phyloP scores from a whole-genome alignment of 176 grass and related monocot genomes.

The Hordeum vulgare region DNA sequence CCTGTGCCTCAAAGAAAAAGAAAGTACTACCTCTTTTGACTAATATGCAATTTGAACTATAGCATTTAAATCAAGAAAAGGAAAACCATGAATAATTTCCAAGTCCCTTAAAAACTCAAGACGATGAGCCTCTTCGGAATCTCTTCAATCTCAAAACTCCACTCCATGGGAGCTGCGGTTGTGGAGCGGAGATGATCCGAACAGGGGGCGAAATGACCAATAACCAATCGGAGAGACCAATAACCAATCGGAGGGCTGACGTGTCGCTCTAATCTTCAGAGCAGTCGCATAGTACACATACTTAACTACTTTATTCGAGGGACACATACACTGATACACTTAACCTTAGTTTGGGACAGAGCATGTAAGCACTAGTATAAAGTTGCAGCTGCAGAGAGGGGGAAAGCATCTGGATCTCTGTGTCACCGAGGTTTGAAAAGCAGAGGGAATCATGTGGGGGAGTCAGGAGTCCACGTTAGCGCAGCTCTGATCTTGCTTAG shows the following conservation, averaged over 20 bases:
- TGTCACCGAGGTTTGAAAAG: slow-evolving; percentile 13
- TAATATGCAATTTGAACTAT: no score
- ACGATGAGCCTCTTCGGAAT: no score
- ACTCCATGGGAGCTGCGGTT: no score
- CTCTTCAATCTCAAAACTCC: no score
- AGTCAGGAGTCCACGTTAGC: slow-evolving; percentile 35
- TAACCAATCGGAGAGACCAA: no score
- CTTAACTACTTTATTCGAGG: no score
- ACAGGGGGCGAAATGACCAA: no score
- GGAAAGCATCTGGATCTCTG: slow-evolving; percentile 47
- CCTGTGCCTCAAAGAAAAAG: no score
- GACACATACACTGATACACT: background rate
- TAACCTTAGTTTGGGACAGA: slow-evolving; percentile 5
- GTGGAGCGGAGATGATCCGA: no score
- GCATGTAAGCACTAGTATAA: background rate
- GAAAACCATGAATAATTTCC: background rate
- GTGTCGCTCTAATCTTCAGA: slow-evolving; percentile 1
- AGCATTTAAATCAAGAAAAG: background rate
- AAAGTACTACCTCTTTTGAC: no score
- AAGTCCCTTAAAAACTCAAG: background rate
- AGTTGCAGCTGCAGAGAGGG: slow-evolving; percentile 16
- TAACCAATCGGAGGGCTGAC: background rate
- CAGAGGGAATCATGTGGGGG: slow-evolving; percentile 26
- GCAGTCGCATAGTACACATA: background rate
- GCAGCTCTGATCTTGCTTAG: slow-evolving; percentile 16